Evolutionary conservation across 768 basidiomycete species (phyloP).

Genomic region (Amanita molliuscula): DNA sequence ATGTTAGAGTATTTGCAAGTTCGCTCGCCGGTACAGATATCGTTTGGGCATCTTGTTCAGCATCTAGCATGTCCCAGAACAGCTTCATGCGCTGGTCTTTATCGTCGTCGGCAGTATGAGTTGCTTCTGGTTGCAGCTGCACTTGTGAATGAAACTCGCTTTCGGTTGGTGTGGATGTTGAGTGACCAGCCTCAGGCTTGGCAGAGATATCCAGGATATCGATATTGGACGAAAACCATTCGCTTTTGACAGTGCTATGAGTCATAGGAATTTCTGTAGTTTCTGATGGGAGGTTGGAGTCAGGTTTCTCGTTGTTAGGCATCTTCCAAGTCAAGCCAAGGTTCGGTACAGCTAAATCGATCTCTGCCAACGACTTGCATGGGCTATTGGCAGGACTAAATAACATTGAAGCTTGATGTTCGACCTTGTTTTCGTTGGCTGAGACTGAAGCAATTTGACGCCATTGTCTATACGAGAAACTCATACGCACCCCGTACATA

Average conservation of each 20-base stretch:
- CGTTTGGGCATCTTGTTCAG: conserved; percentile 19
- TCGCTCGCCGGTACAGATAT: conserved; percentile 12
- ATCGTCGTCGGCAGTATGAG: background rate
- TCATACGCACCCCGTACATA: conserved; percentile 17
- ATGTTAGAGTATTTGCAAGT: conserved; percentile 13
- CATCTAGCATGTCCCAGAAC: conserved; percentile 39
- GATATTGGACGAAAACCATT: conserved; percentile 2
- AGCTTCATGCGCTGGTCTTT: conserved; percentile 18
- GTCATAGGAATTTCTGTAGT: background rate
- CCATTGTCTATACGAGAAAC: background rate
- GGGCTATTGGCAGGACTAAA: background rate
- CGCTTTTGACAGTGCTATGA: background rate
- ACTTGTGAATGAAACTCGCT: background rate
- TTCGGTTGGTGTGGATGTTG: background rate
- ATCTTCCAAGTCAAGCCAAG: background rate
- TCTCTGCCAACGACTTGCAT: background rate
- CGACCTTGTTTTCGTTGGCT: background rate
- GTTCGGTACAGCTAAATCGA: background rate
- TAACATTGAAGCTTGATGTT: background rate
- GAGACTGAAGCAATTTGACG: background rate
- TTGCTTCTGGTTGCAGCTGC: background rate
- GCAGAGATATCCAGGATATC: background rate
- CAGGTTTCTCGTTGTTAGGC: background rate
- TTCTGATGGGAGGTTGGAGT: background rate
- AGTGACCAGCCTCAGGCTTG: background rate